These are phyloP conservation scores for Fulvia fulva DNA, from an alignment of 2,329 filamentous ascomycete genomes.

Conservation along the genomic window DNA sequence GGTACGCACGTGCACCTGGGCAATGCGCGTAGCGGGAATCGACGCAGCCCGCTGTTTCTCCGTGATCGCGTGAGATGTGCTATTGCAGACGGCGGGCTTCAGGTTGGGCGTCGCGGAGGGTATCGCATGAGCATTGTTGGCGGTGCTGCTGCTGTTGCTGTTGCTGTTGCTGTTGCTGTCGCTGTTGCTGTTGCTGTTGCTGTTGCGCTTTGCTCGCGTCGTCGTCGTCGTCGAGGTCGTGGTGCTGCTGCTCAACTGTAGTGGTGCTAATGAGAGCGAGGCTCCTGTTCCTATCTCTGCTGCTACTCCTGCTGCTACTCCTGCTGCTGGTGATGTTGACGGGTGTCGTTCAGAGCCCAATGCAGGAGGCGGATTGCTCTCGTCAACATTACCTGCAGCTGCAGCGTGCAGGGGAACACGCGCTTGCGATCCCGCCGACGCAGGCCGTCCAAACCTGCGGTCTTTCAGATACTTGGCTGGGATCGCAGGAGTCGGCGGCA, in stretches of 20 bases:
- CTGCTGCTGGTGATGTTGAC: neutral
- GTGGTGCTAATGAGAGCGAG: neutral
- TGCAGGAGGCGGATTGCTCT: neutral
- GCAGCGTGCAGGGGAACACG: neutral
- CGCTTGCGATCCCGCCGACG: neutral
- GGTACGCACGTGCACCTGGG: constrained; percentile 4
- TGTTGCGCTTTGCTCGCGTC: too few species aligned
- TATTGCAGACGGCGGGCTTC: neutral
- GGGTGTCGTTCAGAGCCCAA: neutral
- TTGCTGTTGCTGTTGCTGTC: neutral
- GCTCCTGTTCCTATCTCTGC: neutral
- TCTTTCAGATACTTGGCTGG: neutral
- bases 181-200: neutral
- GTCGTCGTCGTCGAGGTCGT: neutral
- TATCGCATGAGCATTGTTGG: neutral
- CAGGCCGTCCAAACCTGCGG: neutral
- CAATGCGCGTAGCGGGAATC: neutral
- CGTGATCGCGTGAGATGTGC: neutral
- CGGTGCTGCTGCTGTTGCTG: neutral
- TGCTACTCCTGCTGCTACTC: neutral
- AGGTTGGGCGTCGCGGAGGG: neutral
- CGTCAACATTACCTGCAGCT: neutral
- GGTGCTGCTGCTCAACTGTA: neutral
- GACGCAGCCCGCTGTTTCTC: constrained; percentile 2
- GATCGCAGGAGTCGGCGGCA: neutral